These are phyloP conservation scores for Fusarium penzigii DNA, from an alignment of 2,329 filamentous ascomycete genomes.

Conservation along the genomic window DNA sequence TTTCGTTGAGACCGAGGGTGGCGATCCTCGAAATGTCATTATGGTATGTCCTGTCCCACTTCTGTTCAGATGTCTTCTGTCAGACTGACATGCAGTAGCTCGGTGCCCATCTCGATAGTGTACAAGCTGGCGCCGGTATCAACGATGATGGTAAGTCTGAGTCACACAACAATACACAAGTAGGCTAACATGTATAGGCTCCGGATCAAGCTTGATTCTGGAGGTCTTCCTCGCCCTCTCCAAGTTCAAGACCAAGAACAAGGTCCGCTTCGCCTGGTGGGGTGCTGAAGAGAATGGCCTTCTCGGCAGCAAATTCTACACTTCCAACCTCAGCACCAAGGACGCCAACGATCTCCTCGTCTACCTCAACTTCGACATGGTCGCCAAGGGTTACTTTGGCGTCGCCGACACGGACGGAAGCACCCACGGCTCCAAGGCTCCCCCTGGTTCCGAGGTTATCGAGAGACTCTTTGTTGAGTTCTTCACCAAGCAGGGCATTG, in stretches of 20 bases:
- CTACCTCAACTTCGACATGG: constrained; percentile 27
- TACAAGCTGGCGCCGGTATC: constrained; percentile 23
- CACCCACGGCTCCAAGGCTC: constrained; percentile 26
- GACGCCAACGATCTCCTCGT: constrained; percentile 23
- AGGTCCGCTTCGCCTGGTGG: constrained; percentile 26
- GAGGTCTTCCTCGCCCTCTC: constrained; percentile 21
- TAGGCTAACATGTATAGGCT: constrained; percentile 6
- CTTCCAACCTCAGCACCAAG: constrained; percentile 7
- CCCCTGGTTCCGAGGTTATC: constrained; percentile 29
- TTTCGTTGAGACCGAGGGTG: constrained; percentile 18
- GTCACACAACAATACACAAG: accelerated
- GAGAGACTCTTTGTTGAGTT: constrained; percentile 28
- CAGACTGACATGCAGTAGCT: constrained; percentile 1
- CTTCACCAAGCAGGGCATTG: constrained; percentile 33
- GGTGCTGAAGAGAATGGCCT: constrained; percentile 24
- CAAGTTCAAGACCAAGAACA: constrained; percentile 29
- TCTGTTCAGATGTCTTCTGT: accelerated
- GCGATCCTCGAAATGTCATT: constrained; percentile 22
- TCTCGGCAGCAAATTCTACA: constrained; percentile 21
- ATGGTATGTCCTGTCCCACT: constrained; percentile 8
- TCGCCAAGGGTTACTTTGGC: constrained; percentile 23
- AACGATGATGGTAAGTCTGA: constrained; percentile 15
- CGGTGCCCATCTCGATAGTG: constrained; percentile 20
- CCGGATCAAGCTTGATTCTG: constrained; percentile 18
- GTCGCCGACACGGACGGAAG: constrained; percentile 28